Percentiles rank a stretch among this genome's conserved stretches.
phyloP scores from a whole-genome alignment of 768 basidiomycete genomes.

The Flagelloscypha sp. region DNA sequence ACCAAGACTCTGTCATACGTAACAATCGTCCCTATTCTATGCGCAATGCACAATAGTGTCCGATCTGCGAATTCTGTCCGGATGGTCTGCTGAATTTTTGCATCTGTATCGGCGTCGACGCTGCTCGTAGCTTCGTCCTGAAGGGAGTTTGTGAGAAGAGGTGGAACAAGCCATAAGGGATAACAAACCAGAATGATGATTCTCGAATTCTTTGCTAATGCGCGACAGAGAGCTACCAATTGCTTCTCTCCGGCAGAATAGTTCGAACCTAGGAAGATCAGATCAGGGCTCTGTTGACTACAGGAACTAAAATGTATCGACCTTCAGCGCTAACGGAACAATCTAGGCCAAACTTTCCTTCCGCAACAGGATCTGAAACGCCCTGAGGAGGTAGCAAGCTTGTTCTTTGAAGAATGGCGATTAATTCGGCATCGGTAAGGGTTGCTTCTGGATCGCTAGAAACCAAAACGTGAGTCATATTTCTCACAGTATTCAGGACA shows the following conservation, averaged over 20 bases:
- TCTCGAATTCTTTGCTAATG: slow-evolving; percentile 51
- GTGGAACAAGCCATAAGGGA: background rate
- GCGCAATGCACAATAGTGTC: slow-evolving; percentile 50
- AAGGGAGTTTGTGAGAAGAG: background rate
- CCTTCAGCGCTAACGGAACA: slow-evolving; percentile 58
- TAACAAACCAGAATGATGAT: slow-evolving; percentile 46
- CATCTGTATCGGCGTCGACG: slow-evolving; percentile 57
- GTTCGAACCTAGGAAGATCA: slow-evolving; percentile 36
- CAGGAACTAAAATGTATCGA: slow-evolving; percentile 7
- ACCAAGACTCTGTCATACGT: slow-evolving; percentile 60
- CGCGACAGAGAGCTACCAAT: slow-evolving; percentile 52
- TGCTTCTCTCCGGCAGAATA: slow-evolving; percentile 66
- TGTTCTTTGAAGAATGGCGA: slow-evolving; percentile 51
- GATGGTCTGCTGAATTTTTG: slow-evolving; percentile 55
- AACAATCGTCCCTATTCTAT: slow-evolving; percentile 50
- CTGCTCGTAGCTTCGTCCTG: slow-evolving; percentile 59
- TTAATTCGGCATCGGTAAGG: slow-evolving; percentile 52
- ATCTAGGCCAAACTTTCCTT: slow-evolving; percentile 64
- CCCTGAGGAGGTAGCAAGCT: slow-evolving; percentile 51
- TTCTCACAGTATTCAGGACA: slow-evolving; percentile 3
- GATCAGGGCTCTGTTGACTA: background rate
- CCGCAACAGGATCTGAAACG: slow-evolving; percentile 32
- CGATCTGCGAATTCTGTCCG: slow-evolving; percentile 48
- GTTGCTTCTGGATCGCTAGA: slow-evolving; percentile 49
- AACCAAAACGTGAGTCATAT: too few species aligned